Conservation (phyloP, 2,329 filamentous ascomycete genomes). For the Laburnicola sp. region DNA sequence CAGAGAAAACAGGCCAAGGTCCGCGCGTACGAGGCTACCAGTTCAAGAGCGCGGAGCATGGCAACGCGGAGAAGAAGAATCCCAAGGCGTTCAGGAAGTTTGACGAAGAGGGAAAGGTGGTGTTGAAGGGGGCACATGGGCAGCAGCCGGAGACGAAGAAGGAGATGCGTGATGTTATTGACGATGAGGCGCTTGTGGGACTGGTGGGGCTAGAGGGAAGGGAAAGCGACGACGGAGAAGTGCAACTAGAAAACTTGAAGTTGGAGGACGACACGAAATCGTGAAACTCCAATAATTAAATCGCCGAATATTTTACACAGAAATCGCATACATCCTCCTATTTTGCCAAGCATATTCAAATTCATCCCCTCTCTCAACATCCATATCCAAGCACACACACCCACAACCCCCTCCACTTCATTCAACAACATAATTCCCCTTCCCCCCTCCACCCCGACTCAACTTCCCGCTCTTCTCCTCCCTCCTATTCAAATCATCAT, state of each 20-base stretch:
- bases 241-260: constrained; percentile 22
- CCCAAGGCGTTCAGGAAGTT: constrained; percentile 36
- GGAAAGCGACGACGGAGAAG: constrained; percentile 8
- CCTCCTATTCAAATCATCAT: not conserved
- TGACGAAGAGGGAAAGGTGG: constrained; percentile 27
- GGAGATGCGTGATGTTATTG: constrained; percentile 32
- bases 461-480: too few species aligned
- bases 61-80: constrained; percentile 36
- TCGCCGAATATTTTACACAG: too few species aligned
- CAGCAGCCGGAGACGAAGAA: constrained; percentile 34
- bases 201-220: constrained; percentile 30
- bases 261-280: constrained; percentile 25
- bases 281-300: too few species aligned
- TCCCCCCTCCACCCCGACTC: too few species aligned
- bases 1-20: constrained; percentile 72
- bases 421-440: too few species aligned
- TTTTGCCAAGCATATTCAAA: too few species aligned
- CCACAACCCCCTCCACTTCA: too few species aligned
- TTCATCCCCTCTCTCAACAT: too few species aligned
- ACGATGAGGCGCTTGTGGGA: constrained; percentile 39
- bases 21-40: constrained; percentile 55
- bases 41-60: constrained; percentile 36
- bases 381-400: too few species aligned
- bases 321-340: too few species aligned
- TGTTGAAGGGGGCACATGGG: constrained; percentile 34